Conservation (phyloP, 2,329 filamentous ascomycete genomes). For the Ophioceras dolichostomum region DNA sequence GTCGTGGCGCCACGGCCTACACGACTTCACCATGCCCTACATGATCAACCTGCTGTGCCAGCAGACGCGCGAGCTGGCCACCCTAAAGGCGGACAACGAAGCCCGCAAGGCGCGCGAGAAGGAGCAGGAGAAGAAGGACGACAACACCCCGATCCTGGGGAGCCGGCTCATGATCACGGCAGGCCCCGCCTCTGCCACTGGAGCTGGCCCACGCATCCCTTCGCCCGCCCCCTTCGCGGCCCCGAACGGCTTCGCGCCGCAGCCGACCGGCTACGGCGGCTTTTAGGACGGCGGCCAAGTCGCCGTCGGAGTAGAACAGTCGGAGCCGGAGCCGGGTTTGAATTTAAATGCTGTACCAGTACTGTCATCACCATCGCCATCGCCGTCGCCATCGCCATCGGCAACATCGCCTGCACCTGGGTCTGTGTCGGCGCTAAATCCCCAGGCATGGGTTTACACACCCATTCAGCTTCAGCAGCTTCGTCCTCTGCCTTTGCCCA, state of each 20-base stretch:
- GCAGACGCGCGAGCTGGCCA: conserved; percentile 74
- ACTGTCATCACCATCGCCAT: too few species aligned
- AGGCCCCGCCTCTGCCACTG: conserved; percentile 53
- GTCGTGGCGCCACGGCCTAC: conserved; percentile 89
- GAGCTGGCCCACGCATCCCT: conserved; percentile 32
- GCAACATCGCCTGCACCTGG: too few species aligned
- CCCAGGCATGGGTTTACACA: too few species aligned
- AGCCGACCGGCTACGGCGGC: conserved; percentile 72
- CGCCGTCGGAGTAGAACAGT: too few species aligned
- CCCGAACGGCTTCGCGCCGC: conserved; percentile 79
- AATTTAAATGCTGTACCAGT: too few species aligned
- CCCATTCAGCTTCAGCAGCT: too few species aligned
- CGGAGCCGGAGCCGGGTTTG: too few species aligned
- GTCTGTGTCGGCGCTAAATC: too few species aligned
- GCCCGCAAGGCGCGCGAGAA: conserved; percentile 24
- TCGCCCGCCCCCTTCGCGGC: conserved; percentile 63
- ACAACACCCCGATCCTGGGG: conserved; percentile 83
- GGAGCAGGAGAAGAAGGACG: conserved; percentile 64
- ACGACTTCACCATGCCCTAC: conserved; percentile 98
- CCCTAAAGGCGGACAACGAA: conserved; percentile 91
- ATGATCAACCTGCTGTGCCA: conserved; percentile 98
- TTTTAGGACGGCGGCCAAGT: conserved; percentile 30
- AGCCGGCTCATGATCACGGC: conserved; percentile 92
- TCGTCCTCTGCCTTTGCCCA: too few species aligned
- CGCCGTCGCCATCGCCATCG: too few species aligned